Conservation (phyloP, 805 yeast species). For the Ogataea paradorogensis region DNA sequence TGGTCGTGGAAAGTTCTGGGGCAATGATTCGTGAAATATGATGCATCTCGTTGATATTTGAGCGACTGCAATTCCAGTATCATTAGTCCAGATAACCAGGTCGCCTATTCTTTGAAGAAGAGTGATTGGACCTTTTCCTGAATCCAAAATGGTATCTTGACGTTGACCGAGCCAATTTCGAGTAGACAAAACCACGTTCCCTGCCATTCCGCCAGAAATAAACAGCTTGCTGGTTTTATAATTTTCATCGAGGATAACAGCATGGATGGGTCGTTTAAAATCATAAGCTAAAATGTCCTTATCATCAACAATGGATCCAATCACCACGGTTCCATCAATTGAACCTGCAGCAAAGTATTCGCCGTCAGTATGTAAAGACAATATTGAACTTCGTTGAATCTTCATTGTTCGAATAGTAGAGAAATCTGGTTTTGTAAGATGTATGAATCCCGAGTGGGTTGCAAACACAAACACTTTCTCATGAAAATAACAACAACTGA, state of each 20-base stretch:
- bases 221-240: constrained; percentile 63
- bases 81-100: constrained; percentile 79
- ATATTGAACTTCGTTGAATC: constrained; percentile 82
- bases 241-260: constrained; percentile 75
- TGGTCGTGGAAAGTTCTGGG: constrained; percentile 56
- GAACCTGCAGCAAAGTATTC: constrained; percentile 80
- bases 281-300: constrained; percentile 71
- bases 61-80: constrained; percentile 68
- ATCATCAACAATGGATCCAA: constrained; percentile 64
- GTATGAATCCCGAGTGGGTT: constrained; percentile 83
- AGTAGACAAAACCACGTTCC: constrained; percentile 70
- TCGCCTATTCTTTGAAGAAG: constrained; percentile 62
- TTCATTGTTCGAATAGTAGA: constrained; percentile 66
- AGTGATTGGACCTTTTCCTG: constrained; percentile 67
- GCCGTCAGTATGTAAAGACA: constrained; percentile 73
- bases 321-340: constrained; percentile 88
- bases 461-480: constrained; percentile 72
- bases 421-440: constrained; percentile 60
- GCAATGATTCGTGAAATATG: constrained; percentile 54
- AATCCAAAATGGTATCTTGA: constrained; percentile 60
- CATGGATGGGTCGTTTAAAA: constrained; percentile 83
- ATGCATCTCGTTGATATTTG: constrained; percentile 51
- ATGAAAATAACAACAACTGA: constrained; percentile 64
- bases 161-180: constrained; percentile 87
- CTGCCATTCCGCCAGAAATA: constrained; percentile 87